Base-by-base conservation (phyloP, 345 rosid species). In the Salix purpurea region DNA sequence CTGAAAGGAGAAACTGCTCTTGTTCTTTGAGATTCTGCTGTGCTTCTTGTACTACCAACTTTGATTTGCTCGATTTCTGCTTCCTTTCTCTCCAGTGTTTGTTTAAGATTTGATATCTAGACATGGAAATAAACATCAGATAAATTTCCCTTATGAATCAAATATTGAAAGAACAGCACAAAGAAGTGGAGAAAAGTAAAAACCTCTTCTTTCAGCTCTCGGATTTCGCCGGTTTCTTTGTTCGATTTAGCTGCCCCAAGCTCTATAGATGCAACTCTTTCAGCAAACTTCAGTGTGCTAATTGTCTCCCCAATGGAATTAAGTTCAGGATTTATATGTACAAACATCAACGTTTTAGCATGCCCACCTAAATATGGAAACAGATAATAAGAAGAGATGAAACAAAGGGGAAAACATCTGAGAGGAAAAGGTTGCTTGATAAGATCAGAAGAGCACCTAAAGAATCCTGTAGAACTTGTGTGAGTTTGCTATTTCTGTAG, bases 301-400 rank as follows among this genome's bases (percentile, higher is more conserved):
- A 96, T 82, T 7, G 99, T 96, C 88, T 96, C 99, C 6, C 97
- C 96, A 80, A 88, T 76, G 36, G 97, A 86, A 81, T 90, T 88
- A 44, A 88, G 79, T 82, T 96, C 98, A 15, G 99, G 97, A 78
- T 90, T 96, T 80, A 96, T 87, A 79, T 96, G 98, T 28, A 91
- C 99, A 83, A 93, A 92, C 98, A 96, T 96, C 69, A 96, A 85
- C 6, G 98, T 92, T 85, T 96, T 96, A 52, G 99, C 99, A 64
- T 96, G 99, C 14, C 99, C 99, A 76, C 99, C 99, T 96, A 69
- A 70, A 70, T 14, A 48, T 12, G 65, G 9, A 52, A 74, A 65
- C 16, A 24, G 75, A 18, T 10, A n/a, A 37, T n/a, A 13, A 64
- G 67, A 75, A 24, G 19, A 40, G 40, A 23, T 58, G 50, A 2